Percentiles rank a stretch among this genome's conserved stretches.
Conservation (phyloP, 257 asterid species). For the Mentha longifolia region DNA sequence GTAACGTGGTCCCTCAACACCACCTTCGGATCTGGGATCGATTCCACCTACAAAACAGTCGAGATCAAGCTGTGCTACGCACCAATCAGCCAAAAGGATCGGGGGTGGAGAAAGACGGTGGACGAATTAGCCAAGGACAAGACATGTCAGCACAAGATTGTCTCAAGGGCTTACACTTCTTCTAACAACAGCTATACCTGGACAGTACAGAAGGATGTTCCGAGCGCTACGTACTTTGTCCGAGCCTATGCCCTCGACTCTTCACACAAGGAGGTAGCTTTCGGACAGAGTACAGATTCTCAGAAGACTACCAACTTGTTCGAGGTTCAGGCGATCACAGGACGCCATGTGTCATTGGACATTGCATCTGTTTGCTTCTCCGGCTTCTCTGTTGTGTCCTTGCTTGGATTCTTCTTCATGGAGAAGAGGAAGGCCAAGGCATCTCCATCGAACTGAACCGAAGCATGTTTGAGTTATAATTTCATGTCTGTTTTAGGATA, state of each 20-base stretch:
- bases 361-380: too few species aligned
- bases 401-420: slow-evolving; percentile 64
- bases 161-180: slow-evolving; percentile 43
- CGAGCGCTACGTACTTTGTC: too few species aligned
- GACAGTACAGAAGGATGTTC: too few species aligned
- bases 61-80: slow-evolving; percentile 69
- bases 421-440: slow-evolving; percentile 60
- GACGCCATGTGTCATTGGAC: too few species aligned
- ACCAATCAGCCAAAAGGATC: slow-evolving; percentile 70
- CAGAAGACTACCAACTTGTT: too few species aligned
- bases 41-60: slow-evolving; percentile 52
- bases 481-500: not conserved
- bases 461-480: not conserved
- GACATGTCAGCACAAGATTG: slow-evolving; percentile 66
- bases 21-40: slow-evolving; percentile 40
- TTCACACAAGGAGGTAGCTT: too few species aligned
- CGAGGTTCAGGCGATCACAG: too few species aligned
- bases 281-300: too few species aligned
- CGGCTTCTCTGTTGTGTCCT: slow-evolving; percentile 56
- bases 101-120: slow-evolving; percentile 71
- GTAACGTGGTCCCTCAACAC: slow-evolving; percentile 33
- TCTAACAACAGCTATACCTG: slow-evolving; percentile 45
- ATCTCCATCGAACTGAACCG: not conserved
- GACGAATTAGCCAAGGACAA: slow-evolving; percentile 65
- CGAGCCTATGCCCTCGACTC: too few species aligned